Percentiles rank a stretch among this genome's conserved stretches.
Evolutionary conservation across 768 basidiomycete species (phyloP).

Genomic region (Rhizopogon roseolus): DNA sequence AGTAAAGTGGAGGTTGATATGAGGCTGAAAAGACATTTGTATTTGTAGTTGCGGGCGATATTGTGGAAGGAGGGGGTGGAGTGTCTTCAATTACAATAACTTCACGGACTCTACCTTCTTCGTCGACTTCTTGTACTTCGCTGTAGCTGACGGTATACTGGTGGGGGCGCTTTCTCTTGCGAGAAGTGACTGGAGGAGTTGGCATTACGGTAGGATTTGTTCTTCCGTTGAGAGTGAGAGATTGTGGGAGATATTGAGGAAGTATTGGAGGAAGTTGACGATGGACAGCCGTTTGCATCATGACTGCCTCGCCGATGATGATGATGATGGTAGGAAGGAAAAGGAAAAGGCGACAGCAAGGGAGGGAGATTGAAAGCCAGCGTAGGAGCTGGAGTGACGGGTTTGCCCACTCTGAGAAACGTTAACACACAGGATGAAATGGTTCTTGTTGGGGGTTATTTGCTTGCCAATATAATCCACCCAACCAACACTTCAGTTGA

Average conservation of each 20-base stretch:
- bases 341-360: constrained; percentile 13
- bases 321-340: constrained; percentile 32
- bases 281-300: constrained; percentile 68
- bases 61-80: constrained; percentile 70
- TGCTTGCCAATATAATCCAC: not conserved
- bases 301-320: constrained; percentile 37
- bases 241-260: constrained; percentile 61
- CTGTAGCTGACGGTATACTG: constrained; percentile 83
- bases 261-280: constrained; percentile 60
- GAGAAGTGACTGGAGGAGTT: constrained; percentile 65
- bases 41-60: constrained; percentile 70
- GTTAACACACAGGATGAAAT: constrained; percentile 27
- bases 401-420: constrained; percentile 25
- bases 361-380: constrained; percentile 32
- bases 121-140: constrained; percentile 84
- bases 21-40: constrained; percentile 71
- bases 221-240: constrained; percentile 41
- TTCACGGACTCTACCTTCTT: constrained; percentile 69
- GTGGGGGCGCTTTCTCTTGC: constrained; percentile 80
- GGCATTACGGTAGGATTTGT: constrained; percentile 58
- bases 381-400: constrained; percentile 26
- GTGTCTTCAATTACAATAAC: constrained; percentile 94
- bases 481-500: not conserved
- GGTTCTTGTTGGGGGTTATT: constrained; percentile 25
- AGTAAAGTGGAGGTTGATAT: constrained; percentile 72